A percentile compares a stretch with the other conserved stretches of the same genome.
These are phyloP conservation scores for Davidsoniella neocaledoniae DNA, from an alignment of 2,329 filamentous ascomycete species.

Conservation along the genomic window DNA sequence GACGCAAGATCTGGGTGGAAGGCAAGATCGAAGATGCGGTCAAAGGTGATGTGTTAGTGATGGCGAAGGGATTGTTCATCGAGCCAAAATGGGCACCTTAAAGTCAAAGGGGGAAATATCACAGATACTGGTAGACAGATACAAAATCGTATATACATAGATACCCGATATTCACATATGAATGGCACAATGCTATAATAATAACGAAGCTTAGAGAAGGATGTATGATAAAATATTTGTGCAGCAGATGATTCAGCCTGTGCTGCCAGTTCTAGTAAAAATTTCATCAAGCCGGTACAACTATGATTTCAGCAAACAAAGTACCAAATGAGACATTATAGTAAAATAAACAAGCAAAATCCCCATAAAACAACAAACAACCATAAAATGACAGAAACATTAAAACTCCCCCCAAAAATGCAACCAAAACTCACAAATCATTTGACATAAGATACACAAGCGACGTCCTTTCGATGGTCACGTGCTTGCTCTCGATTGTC, in stretches of 20 bases:
- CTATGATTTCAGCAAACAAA: neutral
- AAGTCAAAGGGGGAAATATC: neutral
- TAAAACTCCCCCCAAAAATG: neutral
- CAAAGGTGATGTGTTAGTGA: slow-evolving; percentile 10
- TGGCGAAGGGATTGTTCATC: slow-evolving; percentile 13
- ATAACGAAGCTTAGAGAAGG: neutral
- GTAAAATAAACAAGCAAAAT: neutral
- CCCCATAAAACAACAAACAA: slow-evolving; percentile 1
- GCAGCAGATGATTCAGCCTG: no score
- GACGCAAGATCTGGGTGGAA: slow-evolving; percentile 14
- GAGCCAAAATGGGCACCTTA: slow-evolving; percentile 13
- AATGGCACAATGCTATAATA: neutral
- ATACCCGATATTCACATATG: neutral
- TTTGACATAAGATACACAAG: neutral
- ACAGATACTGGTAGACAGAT: neutral
- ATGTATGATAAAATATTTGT: no score
- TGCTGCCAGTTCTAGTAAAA: no score
- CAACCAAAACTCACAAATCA: neutral
- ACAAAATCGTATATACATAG: neutral
- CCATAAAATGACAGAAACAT: neutral
- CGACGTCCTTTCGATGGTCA: neutral
- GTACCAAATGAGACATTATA: neutral
- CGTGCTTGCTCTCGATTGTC: neutral
- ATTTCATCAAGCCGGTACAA: neutral
- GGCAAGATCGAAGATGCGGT: slow-evolving; percentile 12